phyloP scores from a whole-genome alignment of 2,329 filamentous ascomycete genomes.

The Amauroascus verrucosus region DNA sequence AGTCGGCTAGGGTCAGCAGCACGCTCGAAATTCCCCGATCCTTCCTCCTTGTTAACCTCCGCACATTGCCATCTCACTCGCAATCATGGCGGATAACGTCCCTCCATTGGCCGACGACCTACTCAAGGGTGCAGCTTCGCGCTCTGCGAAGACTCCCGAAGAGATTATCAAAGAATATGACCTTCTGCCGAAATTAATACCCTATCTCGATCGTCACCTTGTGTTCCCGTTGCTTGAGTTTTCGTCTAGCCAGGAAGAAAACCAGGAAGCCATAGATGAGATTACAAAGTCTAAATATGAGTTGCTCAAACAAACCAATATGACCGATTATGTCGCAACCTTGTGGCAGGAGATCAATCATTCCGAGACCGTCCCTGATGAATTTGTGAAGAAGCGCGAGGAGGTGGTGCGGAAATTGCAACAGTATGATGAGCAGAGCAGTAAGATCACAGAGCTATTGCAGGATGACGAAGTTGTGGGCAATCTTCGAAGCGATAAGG shows the following conservation, averaged over 20 bases:
- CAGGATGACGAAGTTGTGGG: slow-evolving; percentile 82
- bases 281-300: slow-evolving; percentile 82
- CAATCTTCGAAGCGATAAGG: slow-evolving; percentile 90
- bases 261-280: slow-evolving; percentile 51
- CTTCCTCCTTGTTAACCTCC: slow-evolving; percentile 7
- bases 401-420: slow-evolving; percentile 75
- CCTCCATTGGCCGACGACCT: slow-evolving; percentile 42
- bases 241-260: slow-evolving; percentile 67
- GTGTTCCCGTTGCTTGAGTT: slow-evolving; percentile 96
- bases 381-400: slow-evolving; percentile 82
- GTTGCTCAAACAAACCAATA: slow-evolving; percentile 93
- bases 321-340: slow-evolving; percentile 94
- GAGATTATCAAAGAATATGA: slow-evolving; percentile 62
- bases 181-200: slow-evolving; percentile 79
- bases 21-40: neutral
- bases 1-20: neutral
- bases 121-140: slow-evolving; percentile 40
- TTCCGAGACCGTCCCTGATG: slow-evolving; percentile 64
- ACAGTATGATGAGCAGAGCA: slow-evolving; percentile 74
- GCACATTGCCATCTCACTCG: slow-evolving; percentile 16
- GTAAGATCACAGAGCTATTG: slow-evolving; percentile 77
- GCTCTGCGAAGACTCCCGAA: slow-evolving; percentile 32
- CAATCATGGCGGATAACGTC: slow-evolving; percentile 43
- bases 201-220: slow-evolving; percentile 87
- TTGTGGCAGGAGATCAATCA: slow-evolving; percentile 83